These are phyloP conservation scores for Arthroderma uncinatum DNA, from an alignment of 2,329 filamentous ascomycete species.

Conservation along the genomic window DNA sequence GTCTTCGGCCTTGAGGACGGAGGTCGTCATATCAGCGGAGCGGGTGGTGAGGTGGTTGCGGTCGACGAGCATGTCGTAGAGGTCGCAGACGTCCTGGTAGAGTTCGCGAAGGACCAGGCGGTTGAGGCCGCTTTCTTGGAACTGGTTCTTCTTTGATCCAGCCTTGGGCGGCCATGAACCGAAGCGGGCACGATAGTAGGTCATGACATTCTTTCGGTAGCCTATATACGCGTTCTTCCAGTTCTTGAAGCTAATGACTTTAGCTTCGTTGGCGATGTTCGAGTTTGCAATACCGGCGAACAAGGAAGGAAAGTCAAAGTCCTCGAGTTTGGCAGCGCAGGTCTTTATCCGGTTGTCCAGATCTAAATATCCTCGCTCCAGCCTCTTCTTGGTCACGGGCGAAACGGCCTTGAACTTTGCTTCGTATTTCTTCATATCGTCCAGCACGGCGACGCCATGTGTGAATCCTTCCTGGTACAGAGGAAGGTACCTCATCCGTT, in stretches of 20 bases:
- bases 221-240: slow-evolving; percentile 67
- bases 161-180: slow-evolving; percentile 86
- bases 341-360: slow-evolving; percentile 60
- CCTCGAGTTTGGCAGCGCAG: slow-evolving; percentile 61
- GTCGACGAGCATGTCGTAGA: slow-evolving; percentile 85
- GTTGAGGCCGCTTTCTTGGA: slow-evolving; percentile 78
- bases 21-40: slow-evolving; percentile 55
- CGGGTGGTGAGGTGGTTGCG: slow-evolving; percentile 66
- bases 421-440: slow-evolving; percentile 58
- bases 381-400: slow-evolving; percentile 58
- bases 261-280: slow-evolving; percentile 64
- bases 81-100: slow-evolving; percentile 71
- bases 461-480: slow-evolving; percentile 88
- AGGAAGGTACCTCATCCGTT: slow-evolving; percentile 68
- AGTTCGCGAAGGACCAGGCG: slow-evolving; percentile 68
- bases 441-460: slow-evolving; percentile 75
- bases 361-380: slow-evolving; percentile 73
- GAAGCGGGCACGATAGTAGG: slow-evolving; percentile 57
- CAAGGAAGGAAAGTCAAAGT: slow-evolving; percentile 83
- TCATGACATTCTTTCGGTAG: slow-evolving; percentile 62
- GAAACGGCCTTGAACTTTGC: slow-evolving; percentile 62
- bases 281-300: slow-evolving; percentile 83
- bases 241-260: slow-evolving; percentile 66
- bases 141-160: slow-evolving; percentile 79
- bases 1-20: slow-evolving; percentile 41